Conservation (phyloP, 495 filamentous ascomycete species). For the Tuber borchii region DNA sequence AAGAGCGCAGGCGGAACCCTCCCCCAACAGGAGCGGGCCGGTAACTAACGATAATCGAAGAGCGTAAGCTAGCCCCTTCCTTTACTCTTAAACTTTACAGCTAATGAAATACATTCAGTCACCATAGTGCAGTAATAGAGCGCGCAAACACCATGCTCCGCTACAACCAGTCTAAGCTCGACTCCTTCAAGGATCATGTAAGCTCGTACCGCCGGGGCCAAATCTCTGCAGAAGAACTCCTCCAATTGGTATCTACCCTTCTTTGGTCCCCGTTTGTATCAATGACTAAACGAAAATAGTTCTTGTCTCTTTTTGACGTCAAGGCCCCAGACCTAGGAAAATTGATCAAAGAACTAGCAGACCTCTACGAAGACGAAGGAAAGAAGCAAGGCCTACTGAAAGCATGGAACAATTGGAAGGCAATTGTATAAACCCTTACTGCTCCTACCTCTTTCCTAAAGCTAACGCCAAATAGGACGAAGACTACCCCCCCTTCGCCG, state of each 20-base stretch:
- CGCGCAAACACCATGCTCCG: conserved; percentile 72
- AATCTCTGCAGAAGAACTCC: conserved; percentile 64
- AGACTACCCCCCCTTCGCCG: conserved; percentile 78
- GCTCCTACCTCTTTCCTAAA: not conserved
- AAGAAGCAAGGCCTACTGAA: conserved; percentile 67
- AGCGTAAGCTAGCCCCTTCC: conserved; percentile 11
- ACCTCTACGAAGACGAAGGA: conserved; percentile 75
- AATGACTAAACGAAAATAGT: conserved; percentile 21
- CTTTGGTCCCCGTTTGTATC: conserved; percentile 40
- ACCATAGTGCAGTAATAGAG: conserved; percentile 70
- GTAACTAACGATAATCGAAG: conserved; percentile 12
- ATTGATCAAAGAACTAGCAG: conserved; percentile 82
- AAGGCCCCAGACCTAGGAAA: conserved; percentile 73
- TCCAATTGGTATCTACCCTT: conserved; percentile 58
- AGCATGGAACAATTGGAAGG: conserved; percentile 90
- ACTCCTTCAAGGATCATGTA: conserved; percentile 67
- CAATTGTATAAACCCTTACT: conserved; percentile 48
- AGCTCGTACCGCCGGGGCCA: conserved; percentile 63
- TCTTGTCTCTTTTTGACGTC: conserved; percentile 70
- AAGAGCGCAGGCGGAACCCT: not conserved
- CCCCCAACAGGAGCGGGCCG: conserved; percentile 11
- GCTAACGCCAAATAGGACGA: conserved; percentile 53
- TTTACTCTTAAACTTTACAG: not conserved
- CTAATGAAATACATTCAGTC: conserved; percentile 14
- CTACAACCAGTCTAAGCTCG: conserved; percentile 64